Evolutionary conservation across 176 grass and related monocot genomes (phyloP).

Genomic region (Luzula sylvatica): DNA sequence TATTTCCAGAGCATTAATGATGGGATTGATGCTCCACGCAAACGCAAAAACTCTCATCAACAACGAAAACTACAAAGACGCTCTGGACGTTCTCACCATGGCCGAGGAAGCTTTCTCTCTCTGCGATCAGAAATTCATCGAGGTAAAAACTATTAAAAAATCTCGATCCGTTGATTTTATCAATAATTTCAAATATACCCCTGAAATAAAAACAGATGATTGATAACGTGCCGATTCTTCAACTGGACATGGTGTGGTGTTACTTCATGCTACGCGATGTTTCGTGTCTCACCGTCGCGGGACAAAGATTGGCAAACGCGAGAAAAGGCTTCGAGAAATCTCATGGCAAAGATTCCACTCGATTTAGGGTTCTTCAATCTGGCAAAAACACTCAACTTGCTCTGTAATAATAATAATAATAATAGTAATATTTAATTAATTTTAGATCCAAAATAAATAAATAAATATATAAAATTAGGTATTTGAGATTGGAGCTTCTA

Average conservation of each 20-base stretch:
- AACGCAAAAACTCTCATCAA: conserved; percentile 75
- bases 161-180: not conserved
- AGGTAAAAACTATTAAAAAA: conserved; percentile 47
- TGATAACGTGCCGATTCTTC: conserved; percentile 93
- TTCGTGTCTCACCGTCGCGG: conserved; percentile 58
- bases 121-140: conserved; percentile 56
- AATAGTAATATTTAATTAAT: conserved; percentile 3
- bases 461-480: conserved; percentile 59
- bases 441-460: not conserved
- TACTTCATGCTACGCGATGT: conserved; percentile 86
- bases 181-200: not conserved
- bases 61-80: conserved; percentile 51
- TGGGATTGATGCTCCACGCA: conserved; percentile 87
- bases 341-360: conserved; percentile 81
- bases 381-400: conserved; percentile 69
- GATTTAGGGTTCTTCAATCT: conserved; percentile 66
- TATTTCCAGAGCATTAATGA: conserved; percentile 60
- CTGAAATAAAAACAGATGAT: conserved; percentile 52
- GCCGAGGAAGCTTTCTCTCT: conserved; percentile 95
- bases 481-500: conserved; percentile 85
- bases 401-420: conserved; percentile 43
- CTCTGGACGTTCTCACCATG: conserved; percentile 75
- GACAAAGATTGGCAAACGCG: conserved; percentile 47
- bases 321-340: conserved; percentile 65
- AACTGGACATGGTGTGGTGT: conserved; percentile 96